Conservation (phyloP, 805 yeast species). For the Kazachstania bromeliacearum region DNA sequence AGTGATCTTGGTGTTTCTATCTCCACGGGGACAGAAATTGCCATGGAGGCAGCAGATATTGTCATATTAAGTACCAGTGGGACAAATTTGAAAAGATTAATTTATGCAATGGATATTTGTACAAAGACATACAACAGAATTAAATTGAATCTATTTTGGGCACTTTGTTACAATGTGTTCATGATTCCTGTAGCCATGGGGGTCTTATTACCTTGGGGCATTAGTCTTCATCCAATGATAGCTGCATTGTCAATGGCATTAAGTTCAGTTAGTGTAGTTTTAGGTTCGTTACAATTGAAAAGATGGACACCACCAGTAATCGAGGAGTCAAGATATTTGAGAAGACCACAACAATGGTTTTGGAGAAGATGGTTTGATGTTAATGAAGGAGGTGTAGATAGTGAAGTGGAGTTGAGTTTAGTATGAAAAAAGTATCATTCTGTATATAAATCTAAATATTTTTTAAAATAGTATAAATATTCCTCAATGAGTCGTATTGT, state of each 20-base stretch:
- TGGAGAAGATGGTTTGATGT: too few relatives aligned
- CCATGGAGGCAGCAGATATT: slow-evolving; percentile 93
- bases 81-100: slow-evolving; percentile 38
- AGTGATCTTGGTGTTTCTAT: slow-evolving; percentile 88
- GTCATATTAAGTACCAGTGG: slow-evolving; percentile 47
- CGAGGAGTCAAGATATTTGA: too few relatives aligned
- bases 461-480: too few relatives aligned
- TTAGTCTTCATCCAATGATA: slow-evolving; percentile 74
- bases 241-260: slow-evolving; percentile 93
- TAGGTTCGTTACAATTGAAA: slow-evolving; percentile 66
- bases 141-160: slow-evolving; percentile 78
- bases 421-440: too few relatives aligned
- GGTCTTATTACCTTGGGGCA: slow-evolving; percentile 65
- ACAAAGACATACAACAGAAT: slow-evolving; percentile 61
- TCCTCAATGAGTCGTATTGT: too few relatives aligned
- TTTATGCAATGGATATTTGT: slow-evolving; percentile 59
- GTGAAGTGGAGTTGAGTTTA: background rate
- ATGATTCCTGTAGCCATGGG: slow-evolving; percentile 97
- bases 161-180: slow-evolving; percentile 68
- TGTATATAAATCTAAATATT: too few relatives aligned
- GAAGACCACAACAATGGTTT: too few relatives aligned
- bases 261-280: slow-evolving; percentile 81
- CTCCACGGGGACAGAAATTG: slow-evolving; percentile 89
- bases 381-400: background rate
- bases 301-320: slow-evolving; percentile 40